Evolutionary conservation across 306 rosid species (phyloP).

Genomic region (Fragaria vesca): DNA sequence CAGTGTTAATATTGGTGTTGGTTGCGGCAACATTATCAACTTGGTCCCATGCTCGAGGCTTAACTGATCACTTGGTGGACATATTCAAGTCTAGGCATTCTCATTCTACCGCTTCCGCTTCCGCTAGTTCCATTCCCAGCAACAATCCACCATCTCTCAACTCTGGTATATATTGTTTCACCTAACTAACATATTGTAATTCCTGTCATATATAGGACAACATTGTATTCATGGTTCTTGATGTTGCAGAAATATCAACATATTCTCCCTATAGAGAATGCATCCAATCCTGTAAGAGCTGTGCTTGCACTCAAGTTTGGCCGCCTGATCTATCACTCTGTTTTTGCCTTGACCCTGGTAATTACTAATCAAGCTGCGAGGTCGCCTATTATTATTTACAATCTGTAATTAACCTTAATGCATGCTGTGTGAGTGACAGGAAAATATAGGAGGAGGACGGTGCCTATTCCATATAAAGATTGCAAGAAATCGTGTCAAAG

Average conservation of each 20-base stretch:
- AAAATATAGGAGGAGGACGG: background rate
- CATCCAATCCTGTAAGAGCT: background rate
- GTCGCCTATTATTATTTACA: background rate
- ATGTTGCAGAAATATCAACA: background rate
- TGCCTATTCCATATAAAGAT: background rate
- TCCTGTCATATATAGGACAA: no score
- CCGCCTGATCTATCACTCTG: slow-evolving; percentile 3
- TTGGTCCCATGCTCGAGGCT: background rate
- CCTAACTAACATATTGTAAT: background rate
- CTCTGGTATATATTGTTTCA: background rate
- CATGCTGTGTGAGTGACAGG: background rate
- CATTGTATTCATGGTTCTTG: no score
- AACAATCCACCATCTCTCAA: background rate
- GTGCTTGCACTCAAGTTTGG: slow-evolving; percentile 1
- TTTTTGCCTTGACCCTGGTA: background rate
- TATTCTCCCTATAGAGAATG: background rate
- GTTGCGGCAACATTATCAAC: background rate
- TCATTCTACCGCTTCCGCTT: background rate
- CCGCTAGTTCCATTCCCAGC: background rate
- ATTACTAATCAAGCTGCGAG: background rate
- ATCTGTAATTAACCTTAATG: no score
- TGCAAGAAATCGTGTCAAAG: background rate
- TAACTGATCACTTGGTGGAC: background rate
- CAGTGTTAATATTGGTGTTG: background rate
- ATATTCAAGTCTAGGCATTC: no score